phyloP scores from a whole-genome alignment of 306 rosid species.

The Prunus davidiana region DNA sequence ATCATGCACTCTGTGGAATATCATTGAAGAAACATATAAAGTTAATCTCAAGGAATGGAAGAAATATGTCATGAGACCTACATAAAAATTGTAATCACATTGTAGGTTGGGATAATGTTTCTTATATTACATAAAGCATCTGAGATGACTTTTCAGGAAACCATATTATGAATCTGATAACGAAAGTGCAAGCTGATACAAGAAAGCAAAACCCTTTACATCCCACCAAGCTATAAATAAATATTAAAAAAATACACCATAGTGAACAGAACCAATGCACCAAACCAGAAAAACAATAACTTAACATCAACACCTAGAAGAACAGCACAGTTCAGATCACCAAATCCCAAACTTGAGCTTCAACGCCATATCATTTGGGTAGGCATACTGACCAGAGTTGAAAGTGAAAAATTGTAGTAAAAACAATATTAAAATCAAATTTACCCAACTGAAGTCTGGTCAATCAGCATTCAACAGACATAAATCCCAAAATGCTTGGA shows the following conservation, averaged over 20 bases:
- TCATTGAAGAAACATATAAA: background rate
- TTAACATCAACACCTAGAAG: background rate
- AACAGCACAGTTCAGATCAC: background rate
- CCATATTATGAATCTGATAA: too few species aligned
- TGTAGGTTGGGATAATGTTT: background rate
- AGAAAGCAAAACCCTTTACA: too few species aligned
- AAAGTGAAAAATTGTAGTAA: background rate
- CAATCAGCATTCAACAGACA: background rate
- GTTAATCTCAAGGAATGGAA: background rate
- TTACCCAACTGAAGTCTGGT: background rate
- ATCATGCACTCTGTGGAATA: background rate
- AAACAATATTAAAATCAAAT: background rate
- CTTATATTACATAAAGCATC: background rate
- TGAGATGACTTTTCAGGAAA: too few species aligned
- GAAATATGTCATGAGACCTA: background rate
- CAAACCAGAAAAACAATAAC: background rate
- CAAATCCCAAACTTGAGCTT: background rate
- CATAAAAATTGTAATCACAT: background rate
- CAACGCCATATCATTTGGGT: background rate
- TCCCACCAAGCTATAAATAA: too few species aligned
- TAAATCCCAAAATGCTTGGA: background rate
- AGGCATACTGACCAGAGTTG: background rate
- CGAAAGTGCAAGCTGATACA: too few species aligned
- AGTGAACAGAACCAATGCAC: background rate
- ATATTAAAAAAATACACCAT: too few species aligned